A percentile compares a stretch with the other conserved stretches of the same genome.
Conservation (phyloP, 192 early-diverging fungal species). For the Gigaspora rosea region DNA sequence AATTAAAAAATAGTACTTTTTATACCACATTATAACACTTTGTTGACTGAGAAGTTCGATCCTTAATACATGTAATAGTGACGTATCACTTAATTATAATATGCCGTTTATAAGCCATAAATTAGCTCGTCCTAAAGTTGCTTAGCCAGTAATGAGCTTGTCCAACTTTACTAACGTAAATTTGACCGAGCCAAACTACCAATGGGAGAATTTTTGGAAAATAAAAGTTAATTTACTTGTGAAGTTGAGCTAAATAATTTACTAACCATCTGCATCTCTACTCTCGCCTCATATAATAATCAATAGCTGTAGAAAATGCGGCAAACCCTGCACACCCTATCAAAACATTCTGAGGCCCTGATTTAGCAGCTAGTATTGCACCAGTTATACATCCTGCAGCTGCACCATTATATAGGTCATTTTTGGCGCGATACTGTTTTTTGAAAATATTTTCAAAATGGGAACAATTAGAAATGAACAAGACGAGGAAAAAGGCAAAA, state of each 20-base stretch:
- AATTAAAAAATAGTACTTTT: no score
- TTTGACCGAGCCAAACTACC: no score
- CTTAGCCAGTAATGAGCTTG: no score
- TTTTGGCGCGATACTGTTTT: slow-evolving; percentile 81
- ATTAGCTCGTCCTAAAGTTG: no score
- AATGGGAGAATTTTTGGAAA: no score
- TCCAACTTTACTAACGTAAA: no score
- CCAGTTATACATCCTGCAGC: slow-evolving; percentile 93
- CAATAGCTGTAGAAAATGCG: slow-evolving; percentile 92
- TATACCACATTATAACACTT: no score
- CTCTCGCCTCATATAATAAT: slow-evolving; percentile 78
- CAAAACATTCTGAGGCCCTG: slow-evolving; percentile 74
- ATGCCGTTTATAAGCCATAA: no score
- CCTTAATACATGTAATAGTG: no score
- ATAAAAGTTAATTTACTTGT: no score
- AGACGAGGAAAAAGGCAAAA: background rate
- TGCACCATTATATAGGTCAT: slow-evolving; percentile 90
- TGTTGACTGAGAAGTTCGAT: no score
- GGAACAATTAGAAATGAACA: background rate
- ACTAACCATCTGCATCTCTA: slow-evolving; percentile 13
- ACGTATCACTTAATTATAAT: no score
- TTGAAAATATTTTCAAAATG: background rate
- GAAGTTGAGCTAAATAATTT: background rate
- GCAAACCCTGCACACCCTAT: slow-evolving; percentile 92
- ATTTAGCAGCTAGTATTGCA: slow-evolving; percentile 73